Percentiles rank a stretch among this genome's conserved stretches.
These are phyloP conservation scores for Linum usitatissimum DNA, from an alignment of 345 rosid genomes.

Conservation along the genomic window DNA sequence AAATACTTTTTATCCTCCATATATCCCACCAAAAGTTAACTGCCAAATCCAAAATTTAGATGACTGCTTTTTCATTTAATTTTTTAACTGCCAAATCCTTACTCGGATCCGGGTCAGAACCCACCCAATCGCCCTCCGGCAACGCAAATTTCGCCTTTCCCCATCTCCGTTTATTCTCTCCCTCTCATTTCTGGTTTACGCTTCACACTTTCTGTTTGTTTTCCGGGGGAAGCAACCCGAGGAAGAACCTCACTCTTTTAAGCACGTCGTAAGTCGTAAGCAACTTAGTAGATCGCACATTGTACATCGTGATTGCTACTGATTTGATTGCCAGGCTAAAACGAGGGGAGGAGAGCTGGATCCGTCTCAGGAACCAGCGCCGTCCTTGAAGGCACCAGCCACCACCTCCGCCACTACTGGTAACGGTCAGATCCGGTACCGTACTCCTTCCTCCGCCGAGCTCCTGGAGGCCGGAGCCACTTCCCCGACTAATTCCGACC, in stretches of 20 bases:
- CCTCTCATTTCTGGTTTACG: not conserved
- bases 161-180: not conserved
- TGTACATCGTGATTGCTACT: not conserved
- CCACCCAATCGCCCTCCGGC: not conserved
- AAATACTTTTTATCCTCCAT: too few relatives aligned
- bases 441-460: constrained; percentile 56
- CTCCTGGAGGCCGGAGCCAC: constrained; percentile 22
- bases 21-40: too few relatives aligned
- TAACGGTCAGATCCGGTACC: constrained; percentile 92
- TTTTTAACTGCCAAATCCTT: too few relatives aligned
- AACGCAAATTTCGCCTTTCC: not conserved
- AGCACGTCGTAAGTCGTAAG: not conserved
- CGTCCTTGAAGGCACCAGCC: constrained; percentile 37
- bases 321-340: constrained; percentile 9
- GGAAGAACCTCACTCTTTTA: not conserved
- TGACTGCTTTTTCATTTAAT: too few relatives aligned
- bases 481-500: constrained; percentile 22
- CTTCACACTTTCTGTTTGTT: not conserved
- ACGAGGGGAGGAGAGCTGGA: constrained; percentile 63
- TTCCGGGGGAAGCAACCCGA: not conserved
- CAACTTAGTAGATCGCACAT: not conserved
- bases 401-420: not conserved
- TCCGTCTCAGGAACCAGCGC: constrained; percentile 55
- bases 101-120: too few relatives aligned
- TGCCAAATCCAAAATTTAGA: too few relatives aligned